Evolutionary conservation across 495 filamentous ascomycete species (phyloP), one percentile per base, ranked within the genome.

Genomic region (Talaromyces wortmannii): DNA sequence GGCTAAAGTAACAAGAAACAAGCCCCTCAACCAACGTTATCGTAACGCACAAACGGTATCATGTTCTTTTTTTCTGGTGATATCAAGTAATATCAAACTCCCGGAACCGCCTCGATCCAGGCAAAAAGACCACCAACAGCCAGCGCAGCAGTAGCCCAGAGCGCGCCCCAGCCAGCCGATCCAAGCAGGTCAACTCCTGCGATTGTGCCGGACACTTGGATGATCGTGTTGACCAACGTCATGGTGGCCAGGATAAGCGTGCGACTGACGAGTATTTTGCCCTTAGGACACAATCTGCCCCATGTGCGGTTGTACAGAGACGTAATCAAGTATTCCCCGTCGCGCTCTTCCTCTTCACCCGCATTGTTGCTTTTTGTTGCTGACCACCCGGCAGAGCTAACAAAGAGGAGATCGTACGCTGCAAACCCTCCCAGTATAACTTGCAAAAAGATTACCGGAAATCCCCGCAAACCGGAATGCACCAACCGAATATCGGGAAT

Each of bases 391-490:
- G 79, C 72, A 11, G 82, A 82, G 57, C 84, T 89, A 31, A 83
- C 83, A 63, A 95, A 92, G 53, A 96, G 79, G 65, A 95, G 90
- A 47, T 77, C 76, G 45, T 79, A 76, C 23, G 84, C 83, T 2
- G 88, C 87, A 56, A 79, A 75, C 7, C 91, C 91, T 23, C 81
- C 72, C 2, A 82, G 83, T n/a, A 87, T 61, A 40, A 90, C 67
- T 0, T 74, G 70, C 50, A 79, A 48, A 45, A 84, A 73, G 3
- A 86, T 64, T 13, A 59, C 53, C 5, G 73, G 69, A 6, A 82
- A 62, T 17, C 72, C 70, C 1, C 66, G 67, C 1, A 77, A 79
- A 12, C 82, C 80, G 13, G 76, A 76, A 61, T 89, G 80, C 10
- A 83, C 85, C 31, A 77, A 69, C 31, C 73, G 74, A 57, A 96